Evolutionary conservation across 345 rosid species (phyloP).

Genomic region (Aquilaria malaccensis): DNA sequence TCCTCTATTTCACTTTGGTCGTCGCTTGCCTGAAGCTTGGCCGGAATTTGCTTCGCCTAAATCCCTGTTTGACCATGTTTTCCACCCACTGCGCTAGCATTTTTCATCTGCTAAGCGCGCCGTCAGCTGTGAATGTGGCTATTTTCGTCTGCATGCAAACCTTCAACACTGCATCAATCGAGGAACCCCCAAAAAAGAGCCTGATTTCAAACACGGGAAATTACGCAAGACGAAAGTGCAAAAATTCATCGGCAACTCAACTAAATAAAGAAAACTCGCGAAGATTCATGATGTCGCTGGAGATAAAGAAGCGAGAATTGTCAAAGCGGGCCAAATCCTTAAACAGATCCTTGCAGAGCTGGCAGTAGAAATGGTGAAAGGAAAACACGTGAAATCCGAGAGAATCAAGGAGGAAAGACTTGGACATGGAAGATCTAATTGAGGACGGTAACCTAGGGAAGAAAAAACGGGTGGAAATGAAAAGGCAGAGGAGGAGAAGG

Average conservation of each 20-base stretch:
- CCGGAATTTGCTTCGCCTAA: too few relatives aligned
- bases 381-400: conserved; percentile 6
- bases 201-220: neutral
- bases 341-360: conserved; percentile 80
- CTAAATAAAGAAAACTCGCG: conserved; percentile 33
- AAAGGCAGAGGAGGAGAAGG: neutral
- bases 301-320: conserved; percentile 57
- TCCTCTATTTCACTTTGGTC: too few relatives aligned
- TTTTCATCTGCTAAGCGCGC: too few relatives aligned
- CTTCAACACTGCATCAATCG: conserved; percentile 60
- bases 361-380: conserved; percentile 34
- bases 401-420: neutral
- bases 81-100: too few relatives aligned
- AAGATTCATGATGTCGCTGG: conserved; percentile 94
- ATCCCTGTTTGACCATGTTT: too few relatives aligned
- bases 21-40: too few relatives aligned
- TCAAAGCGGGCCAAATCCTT: conserved; percentile 62
- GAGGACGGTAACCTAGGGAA: neutral
- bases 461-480: neutral
- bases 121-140: neutral
- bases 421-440: neutral
- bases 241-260: too few relatives aligned
- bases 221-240: neutral
- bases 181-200: neutral
- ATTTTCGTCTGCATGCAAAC: conserved; percentile 64